Evolutionary conservation across 1,139 yeast species (phyloP).

Genomic region (Hansenula anomala): DNA sequence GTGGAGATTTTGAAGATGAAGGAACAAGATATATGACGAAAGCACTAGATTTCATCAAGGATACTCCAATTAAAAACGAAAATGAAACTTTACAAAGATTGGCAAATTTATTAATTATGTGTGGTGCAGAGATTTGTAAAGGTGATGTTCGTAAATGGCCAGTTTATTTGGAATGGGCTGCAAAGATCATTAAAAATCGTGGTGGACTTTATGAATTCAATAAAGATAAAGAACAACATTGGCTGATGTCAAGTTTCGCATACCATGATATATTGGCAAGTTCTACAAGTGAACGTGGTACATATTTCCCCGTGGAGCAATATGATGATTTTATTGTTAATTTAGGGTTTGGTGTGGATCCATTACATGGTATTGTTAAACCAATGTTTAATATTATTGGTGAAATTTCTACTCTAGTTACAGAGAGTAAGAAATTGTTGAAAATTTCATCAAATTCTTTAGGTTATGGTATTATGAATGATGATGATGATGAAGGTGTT

Average conservation of each 20-base stretch:
- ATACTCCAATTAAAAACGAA: slow-evolving; percentile 27
- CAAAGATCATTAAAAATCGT: slow-evolving; percentile 46
- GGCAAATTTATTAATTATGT: slow-evolving; percentile 61
- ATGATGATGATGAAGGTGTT: slow-evolving; percentile 12
- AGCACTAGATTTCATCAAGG: slow-evolving; percentile 41
- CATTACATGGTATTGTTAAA: slow-evolving; percentile 69
- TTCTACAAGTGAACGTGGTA: slow-evolving; percentile 48
- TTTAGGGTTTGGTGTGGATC: slow-evolving; percentile 43
- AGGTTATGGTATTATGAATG: slow-evolving; percentile 20
- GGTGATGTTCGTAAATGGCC: slow-evolving; percentile 76
- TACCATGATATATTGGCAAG: slow-evolving; percentile 73
- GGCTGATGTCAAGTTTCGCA: slow-evolving; percentile 78
- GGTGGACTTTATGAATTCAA: slow-evolving; percentile 54
- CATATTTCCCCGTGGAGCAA: slow-evolving; percentile 51
- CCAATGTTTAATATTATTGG: slow-evolving; percentile 63
- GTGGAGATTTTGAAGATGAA: slow-evolving; percentile 30
- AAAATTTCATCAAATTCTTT: slow-evolving; percentile 16
- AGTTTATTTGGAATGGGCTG: slow-evolving; percentile 55
- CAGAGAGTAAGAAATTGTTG: slow-evolving; percentile 37
- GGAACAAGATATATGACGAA: slow-evolving; percentile 42
- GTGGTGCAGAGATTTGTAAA: slow-evolving; percentile 70
- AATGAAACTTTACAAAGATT: slow-evolving; percentile 33
- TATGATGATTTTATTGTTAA: slow-evolving; percentile 50
- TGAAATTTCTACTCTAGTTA: slow-evolving; percentile 60
- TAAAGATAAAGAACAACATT: slow-evolving; percentile 55